phyloP scores from a whole-genome alignment of 805 yeast genomes.

The Kluyveromyces wickerhamii region DNA sequence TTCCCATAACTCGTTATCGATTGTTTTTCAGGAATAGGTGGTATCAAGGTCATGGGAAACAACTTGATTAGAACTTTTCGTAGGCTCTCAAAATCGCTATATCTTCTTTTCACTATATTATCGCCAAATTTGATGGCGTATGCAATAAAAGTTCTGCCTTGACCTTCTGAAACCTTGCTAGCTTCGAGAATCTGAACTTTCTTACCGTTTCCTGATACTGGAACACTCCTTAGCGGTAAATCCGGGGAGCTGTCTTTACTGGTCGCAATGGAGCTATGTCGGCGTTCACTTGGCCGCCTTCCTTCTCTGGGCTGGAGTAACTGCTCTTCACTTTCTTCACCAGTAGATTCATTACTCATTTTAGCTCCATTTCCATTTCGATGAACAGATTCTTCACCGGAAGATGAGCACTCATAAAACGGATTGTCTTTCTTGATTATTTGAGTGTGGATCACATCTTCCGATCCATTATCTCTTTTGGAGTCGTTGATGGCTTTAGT shows the following conservation, averaged over 20 bases:
- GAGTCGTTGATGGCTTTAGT: too few relatives aligned
- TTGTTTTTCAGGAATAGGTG: slow-evolving; percentile 92
- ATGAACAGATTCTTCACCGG: neutral
- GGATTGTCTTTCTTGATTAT: slow-evolving; percentile 26
- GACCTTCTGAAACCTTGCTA: slow-evolving; percentile 26
- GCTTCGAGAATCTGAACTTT: slow-evolving; percentile 25
- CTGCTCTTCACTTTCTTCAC: slow-evolving; percentile 4
- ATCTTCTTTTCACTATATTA: slow-evolving; percentile 64
- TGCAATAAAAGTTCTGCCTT: slow-evolving; percentile 41
- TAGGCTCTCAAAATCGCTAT: slow-evolving; percentile 85
- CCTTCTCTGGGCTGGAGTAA: slow-evolving; percentile 1
- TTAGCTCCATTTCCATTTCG: neutral
- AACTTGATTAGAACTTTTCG: slow-evolving; percentile 59
- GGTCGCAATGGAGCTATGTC: slow-evolving; percentile 1
- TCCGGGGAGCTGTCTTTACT: slow-evolving; percentile 5
- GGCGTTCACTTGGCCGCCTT: neutral
- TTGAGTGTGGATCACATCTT: slow-evolving; percentile 19
- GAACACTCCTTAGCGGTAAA: neutral
- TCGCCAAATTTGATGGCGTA: slow-evolving; percentile 60
- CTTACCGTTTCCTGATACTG: slow-evolving; percentile 3
- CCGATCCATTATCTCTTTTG: too few relatives aligned
- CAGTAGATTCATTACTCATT: too few relatives aligned
- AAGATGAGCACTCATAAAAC: slow-evolving; percentile 13
- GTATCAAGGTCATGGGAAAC: slow-evolving; percentile 76
- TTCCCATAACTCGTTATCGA: slow-evolving; percentile 27